Conservation (phyloP, 805 yeast species). For the Kuraishia ogatae region DNA sequence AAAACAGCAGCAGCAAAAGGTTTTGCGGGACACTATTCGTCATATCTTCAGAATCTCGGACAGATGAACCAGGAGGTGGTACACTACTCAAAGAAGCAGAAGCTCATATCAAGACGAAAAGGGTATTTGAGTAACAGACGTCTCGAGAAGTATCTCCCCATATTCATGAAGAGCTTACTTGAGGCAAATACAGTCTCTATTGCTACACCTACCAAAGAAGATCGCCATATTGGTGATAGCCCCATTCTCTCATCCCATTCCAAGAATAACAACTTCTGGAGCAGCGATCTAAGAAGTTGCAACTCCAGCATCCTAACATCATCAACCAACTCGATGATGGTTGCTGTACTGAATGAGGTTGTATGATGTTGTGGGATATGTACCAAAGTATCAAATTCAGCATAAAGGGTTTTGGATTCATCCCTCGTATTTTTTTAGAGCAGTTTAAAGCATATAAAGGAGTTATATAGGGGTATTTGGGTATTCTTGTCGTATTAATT, state of each 20-base stretch:
- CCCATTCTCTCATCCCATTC: neutral
- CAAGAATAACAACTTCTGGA: conserved; percentile 7
- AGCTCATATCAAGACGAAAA: neutral
- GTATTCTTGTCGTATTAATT: neutral
- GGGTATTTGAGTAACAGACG: conserved; percentile 5
- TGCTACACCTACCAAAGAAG: neutral
- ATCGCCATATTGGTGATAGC: neutral
- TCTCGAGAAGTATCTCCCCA: conserved; percentile 9
- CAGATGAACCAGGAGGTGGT: conserved; percentile 1
- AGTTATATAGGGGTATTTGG: neutral
- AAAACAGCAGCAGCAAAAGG: neutral
- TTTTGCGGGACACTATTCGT: conserved; percentile 3
- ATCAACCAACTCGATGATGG: conserved; percentile 7
- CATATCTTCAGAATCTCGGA: neutral
- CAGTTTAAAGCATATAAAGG: neutral
- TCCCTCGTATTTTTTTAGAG: neutral
- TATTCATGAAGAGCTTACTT: conserved; percentile 8
- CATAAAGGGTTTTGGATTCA: neutral
- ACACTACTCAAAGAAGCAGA: neutral
- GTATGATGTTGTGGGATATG: neutral
- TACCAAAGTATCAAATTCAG: neutral
- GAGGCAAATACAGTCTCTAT: neutral
- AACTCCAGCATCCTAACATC: conserved; percentile 6
- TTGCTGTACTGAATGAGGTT: conserved; percentile 5
- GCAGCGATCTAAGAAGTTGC: conserved; percentile 6